A percentile compares a stretch with the other conserved stretches of the same genome.
phyloP scores from a whole-genome alignment of 169 alveolate genomes.

The Plasmodium reichenowi region DNA sequence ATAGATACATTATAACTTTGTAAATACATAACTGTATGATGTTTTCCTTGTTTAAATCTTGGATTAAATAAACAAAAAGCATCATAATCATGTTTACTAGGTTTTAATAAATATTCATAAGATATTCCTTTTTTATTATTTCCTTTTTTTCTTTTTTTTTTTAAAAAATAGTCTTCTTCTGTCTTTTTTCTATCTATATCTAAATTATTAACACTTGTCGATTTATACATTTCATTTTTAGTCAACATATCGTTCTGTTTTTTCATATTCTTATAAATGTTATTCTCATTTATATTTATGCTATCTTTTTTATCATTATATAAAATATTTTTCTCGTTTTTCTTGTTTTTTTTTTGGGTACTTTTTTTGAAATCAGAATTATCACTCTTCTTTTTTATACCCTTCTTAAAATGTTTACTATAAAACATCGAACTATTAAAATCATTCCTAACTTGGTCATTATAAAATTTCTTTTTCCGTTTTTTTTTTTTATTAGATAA shows the following conservation, averaged over 20 bases:
- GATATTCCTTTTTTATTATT: slow-evolving; percentile 75
- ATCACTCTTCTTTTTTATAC: slow-evolving; percentile 5
- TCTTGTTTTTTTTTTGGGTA: neutral
- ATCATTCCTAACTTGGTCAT: too few species aligned
- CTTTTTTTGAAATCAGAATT: neutral
- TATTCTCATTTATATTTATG: too few species aligned
- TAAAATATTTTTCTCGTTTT: neutral
- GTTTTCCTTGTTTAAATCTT: slow-evolving; percentile 75
- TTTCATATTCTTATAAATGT: too few species aligned
- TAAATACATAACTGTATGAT: slow-evolving; percentile 68
- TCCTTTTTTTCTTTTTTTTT: slow-evolving; percentile 32
- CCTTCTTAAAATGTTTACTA: neutral
- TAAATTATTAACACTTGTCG: slow-evolving; percentile 3
- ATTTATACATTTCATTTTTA: neutral
- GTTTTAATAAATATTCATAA: slow-evolving; percentile 70
- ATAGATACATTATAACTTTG: slow-evolving; percentile 73
- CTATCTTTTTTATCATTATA: neutral
- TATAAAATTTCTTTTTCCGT: too few species aligned
- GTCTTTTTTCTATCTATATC: slow-evolving; percentile 1
- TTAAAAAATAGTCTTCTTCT: neutral
- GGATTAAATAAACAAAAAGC: slow-evolving; percentile 76
- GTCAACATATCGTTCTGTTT: too few species aligned
- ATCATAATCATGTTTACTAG: slow-evolving; percentile 74
- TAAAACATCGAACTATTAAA: too few species aligned
- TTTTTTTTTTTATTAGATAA: too few species aligned